phyloP scores from a whole-genome alignment of 2,329 filamentous ascomycete genomes.

The Colletotrichum kahawae region DNA sequence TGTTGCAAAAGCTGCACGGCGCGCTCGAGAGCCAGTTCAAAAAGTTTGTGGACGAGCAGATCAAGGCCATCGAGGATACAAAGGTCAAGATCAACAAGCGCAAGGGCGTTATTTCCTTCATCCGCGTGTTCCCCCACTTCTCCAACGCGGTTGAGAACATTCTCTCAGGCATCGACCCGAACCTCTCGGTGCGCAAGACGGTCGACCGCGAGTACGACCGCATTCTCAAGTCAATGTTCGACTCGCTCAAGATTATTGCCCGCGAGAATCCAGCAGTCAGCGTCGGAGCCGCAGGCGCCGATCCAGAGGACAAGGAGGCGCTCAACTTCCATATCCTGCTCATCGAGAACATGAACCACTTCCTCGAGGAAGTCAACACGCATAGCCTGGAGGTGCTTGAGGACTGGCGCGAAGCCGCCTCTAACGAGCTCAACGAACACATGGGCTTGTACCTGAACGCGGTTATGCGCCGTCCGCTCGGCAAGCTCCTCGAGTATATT shows the following conservation, averaged over 20 bases:
- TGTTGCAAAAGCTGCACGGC: constrained; percentile 80
- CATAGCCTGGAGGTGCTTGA: constrained; percentile 76
- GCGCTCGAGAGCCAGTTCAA: constrained; percentile 78
- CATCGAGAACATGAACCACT: constrained; percentile 99
- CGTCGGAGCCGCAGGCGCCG: constrained; percentile 47
- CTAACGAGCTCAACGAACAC: constrained; percentile 82
- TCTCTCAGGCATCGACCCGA: constrained; percentile 63
- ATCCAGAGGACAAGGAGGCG: constrained; percentile 90
- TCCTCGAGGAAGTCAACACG: constrained; percentile 87
- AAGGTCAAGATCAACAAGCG: constrained; percentile 99
- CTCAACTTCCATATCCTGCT: constrained; percentile 96
- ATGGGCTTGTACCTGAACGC: constrained; percentile 85
- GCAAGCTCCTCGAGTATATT: constrained; percentile 88
- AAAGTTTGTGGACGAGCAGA: constrained; percentile 92
- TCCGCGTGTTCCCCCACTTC: constrained; percentile 91
- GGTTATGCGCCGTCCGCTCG: constrained; percentile 86
- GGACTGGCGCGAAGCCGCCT: constrained; percentile 81
- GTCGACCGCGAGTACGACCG: constrained; percentile 88
- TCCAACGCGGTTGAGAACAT: constrained; percentile 84
- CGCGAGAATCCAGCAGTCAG: constrained; percentile 65
- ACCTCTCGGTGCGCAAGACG: constrained; percentile 71
- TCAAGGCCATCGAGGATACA: constrained; percentile 94
- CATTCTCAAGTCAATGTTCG: constrained; percentile 95
- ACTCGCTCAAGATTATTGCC: constrained; percentile 94
- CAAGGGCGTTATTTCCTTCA: constrained; percentile 94